phyloP scores from a whole-genome alignment of 768 basidiomycete species.

The Tylopilus felleus region DNA sequence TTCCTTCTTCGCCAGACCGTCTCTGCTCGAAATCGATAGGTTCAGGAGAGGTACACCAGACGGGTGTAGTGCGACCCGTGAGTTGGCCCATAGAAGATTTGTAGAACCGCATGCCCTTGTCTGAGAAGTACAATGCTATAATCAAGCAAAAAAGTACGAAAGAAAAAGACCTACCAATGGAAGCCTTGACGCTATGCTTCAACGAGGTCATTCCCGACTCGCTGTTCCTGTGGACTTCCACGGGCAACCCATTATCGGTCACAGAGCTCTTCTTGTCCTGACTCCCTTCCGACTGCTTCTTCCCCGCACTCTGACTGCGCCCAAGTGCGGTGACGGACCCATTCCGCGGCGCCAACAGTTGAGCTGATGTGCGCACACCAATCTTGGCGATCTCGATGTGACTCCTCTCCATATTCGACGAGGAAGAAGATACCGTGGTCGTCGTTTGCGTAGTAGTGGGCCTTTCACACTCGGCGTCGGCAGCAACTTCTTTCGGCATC shows the following conservation, averaged over 20 bases:
- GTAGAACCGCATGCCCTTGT: slow-evolving; percentile 65
- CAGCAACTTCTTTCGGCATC: neutral
- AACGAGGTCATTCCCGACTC: slow-evolving; percentile 48
- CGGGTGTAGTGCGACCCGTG: slow-evolving; percentile 30
- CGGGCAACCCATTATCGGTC: slow-evolving; percentile 25
- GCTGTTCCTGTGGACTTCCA: slow-evolving; percentile 20
- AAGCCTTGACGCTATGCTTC: slow-evolving; percentile 69
- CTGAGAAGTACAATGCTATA: slow-evolving; percentile 33
- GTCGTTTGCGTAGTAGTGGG: slow-evolving; percentile 10
- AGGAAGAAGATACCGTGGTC: slow-evolving; percentile 17
- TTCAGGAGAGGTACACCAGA: slow-evolving; percentile 30
- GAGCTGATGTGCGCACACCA: slow-evolving; percentile 28
- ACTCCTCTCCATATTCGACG: slow-evolving; percentile 26
- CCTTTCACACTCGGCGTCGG: slow-evolving; percentile 2
- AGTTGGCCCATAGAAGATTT: slow-evolving; percentile 58
- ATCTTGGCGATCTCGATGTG: slow-evolving; percentile 30
- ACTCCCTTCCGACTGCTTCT: slow-evolving; percentile 6
- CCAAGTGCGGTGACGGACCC: slow-evolving; percentile 21
- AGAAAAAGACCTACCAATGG: slow-evolving; percentile 54
- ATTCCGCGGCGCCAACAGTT: slow-evolving; percentile 24
- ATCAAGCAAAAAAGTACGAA: neutral
- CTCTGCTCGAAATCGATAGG: slow-evolving; percentile 32
- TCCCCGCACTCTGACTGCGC: slow-evolving; percentile 5
- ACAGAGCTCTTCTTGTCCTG: slow-evolving; percentile 10
- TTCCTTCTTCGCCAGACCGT: slow-evolving; percentile 31